Evolutionary conservation across 148 eudicot species (phyloP).

Genomic region (Limonium bicolor): DNA sequence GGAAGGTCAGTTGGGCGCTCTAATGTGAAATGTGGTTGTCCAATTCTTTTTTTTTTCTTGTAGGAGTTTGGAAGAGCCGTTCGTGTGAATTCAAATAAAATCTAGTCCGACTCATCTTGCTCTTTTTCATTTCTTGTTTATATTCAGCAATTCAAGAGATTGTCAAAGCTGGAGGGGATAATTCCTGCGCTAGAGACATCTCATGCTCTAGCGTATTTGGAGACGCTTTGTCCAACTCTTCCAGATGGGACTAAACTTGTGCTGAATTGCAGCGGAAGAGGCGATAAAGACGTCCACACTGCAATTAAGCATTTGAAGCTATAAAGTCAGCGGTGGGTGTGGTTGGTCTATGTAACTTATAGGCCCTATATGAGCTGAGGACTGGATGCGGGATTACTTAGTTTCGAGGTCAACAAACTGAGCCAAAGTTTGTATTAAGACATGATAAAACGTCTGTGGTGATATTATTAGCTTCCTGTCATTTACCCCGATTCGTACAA

Average conservation of each 20-base stretch:
- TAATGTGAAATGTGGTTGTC: background rate
- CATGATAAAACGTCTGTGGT: no score
- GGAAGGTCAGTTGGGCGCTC: conserved; percentile 21
- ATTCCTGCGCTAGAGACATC: conserved; percentile 67
- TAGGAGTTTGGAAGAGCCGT: no score
- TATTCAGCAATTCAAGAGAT: conserved; percentile 49
- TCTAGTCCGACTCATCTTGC: no score
- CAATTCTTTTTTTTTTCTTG: background rate
- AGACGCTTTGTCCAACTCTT: conserved; percentile 51
- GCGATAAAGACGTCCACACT: conserved; percentile 57
- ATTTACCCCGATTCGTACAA: no score
- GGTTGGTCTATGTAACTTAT: no score
- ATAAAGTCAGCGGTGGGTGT: no score
- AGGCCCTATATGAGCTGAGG: no score
- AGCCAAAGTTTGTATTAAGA: no score
- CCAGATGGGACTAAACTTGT: conserved; percentile 46
- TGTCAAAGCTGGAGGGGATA: conserved; percentile 48
- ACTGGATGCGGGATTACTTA: no score
- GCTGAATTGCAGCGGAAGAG: conserved; percentile 63
- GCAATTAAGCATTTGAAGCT: conserved; percentile 39
- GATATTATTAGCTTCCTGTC: no score
- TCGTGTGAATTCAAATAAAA: no score
- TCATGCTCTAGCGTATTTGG: conserved; percentile 56
- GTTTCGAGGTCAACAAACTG: no score
- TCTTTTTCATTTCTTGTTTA: background rate